Conservation (phyloP, 768 basidiomycete species). For the Kwoniella botswanensis region DNA sequence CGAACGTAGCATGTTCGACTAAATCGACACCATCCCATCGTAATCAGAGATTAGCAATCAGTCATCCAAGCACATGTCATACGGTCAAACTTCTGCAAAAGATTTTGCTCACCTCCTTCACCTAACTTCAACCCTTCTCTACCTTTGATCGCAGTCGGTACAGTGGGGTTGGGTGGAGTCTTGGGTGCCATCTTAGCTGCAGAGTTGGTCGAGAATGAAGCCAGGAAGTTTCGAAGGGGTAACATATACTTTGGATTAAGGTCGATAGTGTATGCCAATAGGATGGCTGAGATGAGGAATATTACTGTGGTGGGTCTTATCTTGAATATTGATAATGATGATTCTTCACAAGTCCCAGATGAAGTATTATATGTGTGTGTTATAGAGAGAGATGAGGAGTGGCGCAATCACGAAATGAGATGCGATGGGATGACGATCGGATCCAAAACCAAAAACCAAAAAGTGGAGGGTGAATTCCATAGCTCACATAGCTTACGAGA, state of each 20-base stretch:
- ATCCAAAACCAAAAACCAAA: neutral
- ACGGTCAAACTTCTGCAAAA: too few relatives aligned
- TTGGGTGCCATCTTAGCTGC: conserved; percentile 36
- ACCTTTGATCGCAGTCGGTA: conserved; percentile 54
- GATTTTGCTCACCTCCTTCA: conserved; percentile 49
- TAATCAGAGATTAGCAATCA: too few relatives aligned
- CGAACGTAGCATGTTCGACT: conserved; percentile 58
- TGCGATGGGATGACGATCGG: neutral
- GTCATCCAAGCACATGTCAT: too few relatives aligned
- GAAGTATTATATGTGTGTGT: neutral
- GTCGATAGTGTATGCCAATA: conserved; percentile 1
- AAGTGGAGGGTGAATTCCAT: conserved; percentile 1
- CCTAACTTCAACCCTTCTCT: conserved; percentile 38
- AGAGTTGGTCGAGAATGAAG: conserved; percentile 31
- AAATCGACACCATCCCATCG: neutral
- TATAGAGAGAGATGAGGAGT: neutral
- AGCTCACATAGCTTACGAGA: neutral
- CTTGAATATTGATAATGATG: too few relatives aligned
- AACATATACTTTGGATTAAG: conserved; percentile 25
- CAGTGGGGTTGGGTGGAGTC: conserved; percentile 54
- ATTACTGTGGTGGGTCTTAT: conserved; percentile 15
- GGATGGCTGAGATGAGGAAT: neutral
- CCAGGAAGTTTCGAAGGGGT: conserved; percentile 37
- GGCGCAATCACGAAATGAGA: neutral
- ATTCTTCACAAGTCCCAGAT: too few relatives aligned